Base-by-base conservation (phyloP, 345 rosid species). In the Angophora floribunda region DNA sequence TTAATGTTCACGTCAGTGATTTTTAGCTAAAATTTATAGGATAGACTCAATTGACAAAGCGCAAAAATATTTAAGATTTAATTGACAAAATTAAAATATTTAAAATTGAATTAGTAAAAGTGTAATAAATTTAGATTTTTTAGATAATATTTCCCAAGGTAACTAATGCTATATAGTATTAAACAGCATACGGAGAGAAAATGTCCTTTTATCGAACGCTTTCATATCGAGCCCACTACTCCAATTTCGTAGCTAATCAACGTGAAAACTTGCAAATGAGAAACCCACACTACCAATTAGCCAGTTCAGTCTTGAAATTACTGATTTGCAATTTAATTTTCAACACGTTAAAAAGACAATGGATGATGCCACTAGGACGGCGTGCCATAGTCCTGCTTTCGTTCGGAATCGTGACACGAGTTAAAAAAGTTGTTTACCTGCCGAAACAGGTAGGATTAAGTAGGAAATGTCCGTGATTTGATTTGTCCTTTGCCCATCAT, bases 1-100 rank as follows among this genome's bases (percentile, higher is more conserved):
- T 5, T 21, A 21, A 5, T 55, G 1, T 53, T 21, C 9, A 53
- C 9, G 5, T 22, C 0, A 8, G 1, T 55, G 61, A 55, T 55
- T 55, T 55, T 0, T 2, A 3, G 1, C 2, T 1, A 55, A 55
- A 55, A 55, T 55, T 22, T 0, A 55, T 0, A 7, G 1, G 1
- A 55, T 55, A 0, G 0, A 22, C 26, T 55, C 0, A 21, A 55
- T 55, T 21, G 1, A 5, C 2, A 55, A 55, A 55, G 3, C 7
- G 22, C 22, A 11, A 55, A 55, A 55, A 0, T 0, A 0, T 22
- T 55, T 55, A 55, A 2, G 2, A 8, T 8, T 55, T 5, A 22
- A 55, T 22, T 22, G 12, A 0, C 0, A 55, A 55, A 55, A 55
- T 55, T 55, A 1, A 55, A 55, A 55, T 0, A 0, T 55, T 55